These are phyloP conservation scores for Kluyveromyces aestuarii DNA, from an alignment of 805 yeast species.

Conservation along the genomic window DNA sequence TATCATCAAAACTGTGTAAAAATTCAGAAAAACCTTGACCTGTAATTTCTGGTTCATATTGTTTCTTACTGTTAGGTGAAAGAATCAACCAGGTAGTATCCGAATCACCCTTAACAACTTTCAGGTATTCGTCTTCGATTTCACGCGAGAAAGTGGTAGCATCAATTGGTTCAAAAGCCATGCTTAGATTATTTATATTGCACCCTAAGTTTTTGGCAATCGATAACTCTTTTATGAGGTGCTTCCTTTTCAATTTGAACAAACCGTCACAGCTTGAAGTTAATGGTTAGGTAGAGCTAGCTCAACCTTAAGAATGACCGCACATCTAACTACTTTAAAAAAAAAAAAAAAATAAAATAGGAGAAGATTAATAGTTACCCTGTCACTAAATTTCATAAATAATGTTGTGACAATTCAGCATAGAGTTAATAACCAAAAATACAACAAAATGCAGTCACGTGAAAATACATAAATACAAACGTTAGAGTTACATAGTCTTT, in stretches of 20 bases:
- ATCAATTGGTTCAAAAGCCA: conserved; percentile 41
- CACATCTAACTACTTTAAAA: too few relatives aligned
- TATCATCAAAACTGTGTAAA: conserved; percentile 73
- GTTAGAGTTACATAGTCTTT: too few relatives aligned
- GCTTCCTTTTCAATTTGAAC: background rate
- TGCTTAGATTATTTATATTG: conserved; percentile 3
- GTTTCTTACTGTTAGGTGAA: conserved; percentile 53
- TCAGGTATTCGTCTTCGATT: conserved; percentile 66
- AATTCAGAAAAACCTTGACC: conserved; percentile 70
- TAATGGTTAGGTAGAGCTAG: too few relatives aligned
- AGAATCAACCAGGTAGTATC: conserved; percentile 68
- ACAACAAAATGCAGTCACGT: too few relatives aligned
- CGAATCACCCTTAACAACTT: conserved; percentile 70
- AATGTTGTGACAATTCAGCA: too few relatives aligned
- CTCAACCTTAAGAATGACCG: too few relatives aligned
- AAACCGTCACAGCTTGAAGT: too few relatives aligned
- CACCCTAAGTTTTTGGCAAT: background rate
- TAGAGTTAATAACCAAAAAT: too few relatives aligned
- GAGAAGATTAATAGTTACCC: too few relatives aligned
- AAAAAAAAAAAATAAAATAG: too few relatives aligned
- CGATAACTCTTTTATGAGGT: background rate
- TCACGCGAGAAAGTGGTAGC: conserved; percentile 62
- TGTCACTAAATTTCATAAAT: too few relatives aligned
- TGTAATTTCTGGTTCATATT: conserved; percentile 34
- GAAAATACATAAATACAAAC: too few relatives aligned